Base-by-base conservation (phyloP, 2,329 filamentous ascomycete genomes). In the Proliferodiscus dingleyae region DNA sequence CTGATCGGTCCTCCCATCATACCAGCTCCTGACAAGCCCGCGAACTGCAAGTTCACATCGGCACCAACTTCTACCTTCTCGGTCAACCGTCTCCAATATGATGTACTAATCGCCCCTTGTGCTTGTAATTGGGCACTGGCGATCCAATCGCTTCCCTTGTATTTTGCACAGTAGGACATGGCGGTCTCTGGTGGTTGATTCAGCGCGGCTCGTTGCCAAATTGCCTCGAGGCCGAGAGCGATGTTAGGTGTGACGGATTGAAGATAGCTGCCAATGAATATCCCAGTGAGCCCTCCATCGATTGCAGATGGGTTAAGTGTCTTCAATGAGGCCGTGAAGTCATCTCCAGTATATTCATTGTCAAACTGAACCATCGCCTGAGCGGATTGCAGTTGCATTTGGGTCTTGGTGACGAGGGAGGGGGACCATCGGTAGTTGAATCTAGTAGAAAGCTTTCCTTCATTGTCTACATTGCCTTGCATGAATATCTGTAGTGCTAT, bases 51-150 rank as follows among this genome's bases (percentile, higher is more conserved):
- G 68, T 89, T 95, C 76, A 95, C 82, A 61, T 97, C 91, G 58
- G 95, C 88, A 69, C 93, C 93, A 51, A 89, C 91, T 73, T 97
- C 91, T 24, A 98, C 89, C 71, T 90, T 93, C 57, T 97, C 93
- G 19, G 89, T 93, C 58, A 98, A 71, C 63, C 79, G 84, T 66
- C 86, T 83, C 93, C 93, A 98, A 80, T 93, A 98, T 26, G 89
- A 91, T 36, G 89, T 85, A 67, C 87, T 91, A 54, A 98, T 71
- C 51, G 84, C 87, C 50, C 93, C 90, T 68, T 91, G 87, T 32
- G 88, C 87, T 43, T 60, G 56, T 45, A 96, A 74, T 71, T 96
- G 91, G 55, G 85, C 88, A 54, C 86, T 94, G 43, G 87, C 91
- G 64, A 95, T 84, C 90, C 91, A 98, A 65, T 96, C 90, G 45